Percentiles rank a stretch among this genome's conserved stretches.
phyloP scores from a whole-genome alignment of 2,329 filamentous ascomycete species.

The Penicillium glabrum region DNA sequence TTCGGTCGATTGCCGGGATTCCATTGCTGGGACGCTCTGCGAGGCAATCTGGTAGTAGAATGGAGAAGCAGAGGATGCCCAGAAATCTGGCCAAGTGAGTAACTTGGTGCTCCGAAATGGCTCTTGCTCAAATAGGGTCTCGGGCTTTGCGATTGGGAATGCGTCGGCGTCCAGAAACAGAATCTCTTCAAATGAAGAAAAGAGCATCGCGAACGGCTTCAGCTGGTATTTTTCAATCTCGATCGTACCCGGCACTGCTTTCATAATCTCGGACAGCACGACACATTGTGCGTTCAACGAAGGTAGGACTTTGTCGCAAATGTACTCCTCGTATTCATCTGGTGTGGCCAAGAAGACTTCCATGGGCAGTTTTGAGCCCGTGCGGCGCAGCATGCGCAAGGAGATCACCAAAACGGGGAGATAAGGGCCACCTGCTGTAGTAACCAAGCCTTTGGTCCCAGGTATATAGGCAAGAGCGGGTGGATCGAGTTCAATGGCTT shows the following conservation, averaged over 20 bases:
- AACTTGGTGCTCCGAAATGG: conserved; percentile 44
- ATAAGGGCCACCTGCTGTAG: conserved; percentile 26
- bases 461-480: conserved; percentile 20
- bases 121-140: conserved; percentile 40
- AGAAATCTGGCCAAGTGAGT: conserved; percentile 30
- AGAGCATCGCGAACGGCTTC: conserved; percentile 44
- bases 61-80: conserved; percentile 43
- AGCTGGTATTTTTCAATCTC: conserved; percentile 37
- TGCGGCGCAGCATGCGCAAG: conserved; percentile 21
- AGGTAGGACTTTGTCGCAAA: conserved; percentile 44
- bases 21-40: conserved; percentile 29
- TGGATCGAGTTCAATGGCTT: conserved; percentile 16
- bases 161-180: conserved; percentile 50
- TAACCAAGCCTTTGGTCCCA: conserved; percentile 42
- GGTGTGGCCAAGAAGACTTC: conserved; percentile 21
- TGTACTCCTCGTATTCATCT: conserved; percentile 40
- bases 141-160: conserved; percentile 44
- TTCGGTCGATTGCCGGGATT: conserved; percentile 42
- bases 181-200: conserved; percentile 50
- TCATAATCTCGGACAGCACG: conserved; percentile 43
- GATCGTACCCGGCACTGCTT: conserved; percentile 18
- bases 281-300: conserved; percentile 44
- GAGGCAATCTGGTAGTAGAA: conserved; percentile 47
- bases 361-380: conserved; percentile 17
- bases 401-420: conserved; percentile 21